phyloP scores from a whole-genome alignment of 805 yeast genomes.

The Saccharomycopsis javanensis region DNA sequence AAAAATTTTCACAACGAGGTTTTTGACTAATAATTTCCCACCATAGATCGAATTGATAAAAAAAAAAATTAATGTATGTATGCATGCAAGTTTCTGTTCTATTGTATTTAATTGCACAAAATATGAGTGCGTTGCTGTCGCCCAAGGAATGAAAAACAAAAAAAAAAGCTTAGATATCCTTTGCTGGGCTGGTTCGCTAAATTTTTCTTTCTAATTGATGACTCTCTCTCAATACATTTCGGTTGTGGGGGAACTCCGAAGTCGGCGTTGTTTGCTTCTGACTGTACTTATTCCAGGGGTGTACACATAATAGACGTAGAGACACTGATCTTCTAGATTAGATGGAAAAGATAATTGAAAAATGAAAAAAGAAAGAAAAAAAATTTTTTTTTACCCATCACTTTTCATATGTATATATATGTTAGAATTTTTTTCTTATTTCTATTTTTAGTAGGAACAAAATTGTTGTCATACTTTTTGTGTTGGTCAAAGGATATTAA shows the following conservation, averaged over 20 bases:
- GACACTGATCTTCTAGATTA: background rate
- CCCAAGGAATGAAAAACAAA: background rate
- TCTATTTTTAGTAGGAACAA: no score
- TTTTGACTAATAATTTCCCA: background rate
- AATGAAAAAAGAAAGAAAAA: background rate
- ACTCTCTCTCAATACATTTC: no score
- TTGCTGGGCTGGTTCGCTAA: background rate
- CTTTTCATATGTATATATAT: no score
- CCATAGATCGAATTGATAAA: slow-evolving; percentile 2
- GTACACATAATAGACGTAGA: background rate
- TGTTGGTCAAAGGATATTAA: no score
- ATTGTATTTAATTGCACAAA: background rate
- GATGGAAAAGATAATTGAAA: slow-evolving; percentile 2
- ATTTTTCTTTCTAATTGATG: background rate
- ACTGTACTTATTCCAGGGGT: background rate
- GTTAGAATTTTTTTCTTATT: no score
- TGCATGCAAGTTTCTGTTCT: background rate
- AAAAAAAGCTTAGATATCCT: background rate
- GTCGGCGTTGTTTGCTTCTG: background rate
- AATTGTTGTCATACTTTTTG: no score
- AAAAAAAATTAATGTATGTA: background rate
- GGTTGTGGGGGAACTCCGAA: background rate
- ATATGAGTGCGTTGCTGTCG: background rate
- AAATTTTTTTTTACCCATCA: no score
- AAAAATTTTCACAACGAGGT: background rate